Evolutionary conservation across 371 early-diverging fungal species (phyloP).

Genomic region (Encephalitozoon intestinalis): DNA sequence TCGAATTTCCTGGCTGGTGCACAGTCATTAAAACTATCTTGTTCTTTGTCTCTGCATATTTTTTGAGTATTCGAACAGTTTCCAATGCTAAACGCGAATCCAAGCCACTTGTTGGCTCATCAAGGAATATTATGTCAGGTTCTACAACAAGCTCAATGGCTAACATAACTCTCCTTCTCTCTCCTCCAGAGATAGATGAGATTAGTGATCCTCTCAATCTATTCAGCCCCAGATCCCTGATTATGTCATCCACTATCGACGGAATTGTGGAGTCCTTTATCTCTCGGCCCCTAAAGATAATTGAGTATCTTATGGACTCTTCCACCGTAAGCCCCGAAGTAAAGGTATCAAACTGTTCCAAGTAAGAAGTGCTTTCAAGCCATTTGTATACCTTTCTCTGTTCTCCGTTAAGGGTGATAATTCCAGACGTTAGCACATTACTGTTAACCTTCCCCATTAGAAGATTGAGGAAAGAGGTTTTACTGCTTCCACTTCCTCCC

Average conservation of each 20-base stretch:
- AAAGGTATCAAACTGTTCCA: conserved; percentile 12
- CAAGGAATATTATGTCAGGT: conserved; percentile 37
- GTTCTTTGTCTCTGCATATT: conserved; percentile 3
- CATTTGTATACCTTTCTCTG: conserved; percentile 1
- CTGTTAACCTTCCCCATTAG: conserved; percentile 63
- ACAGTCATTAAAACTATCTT: conserved; percentile 28
- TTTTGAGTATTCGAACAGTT: conserved; percentile 18
- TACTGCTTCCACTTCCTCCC: conserved; percentile 67
- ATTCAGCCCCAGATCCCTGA: conserved; percentile 5
- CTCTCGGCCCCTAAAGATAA: background rate
- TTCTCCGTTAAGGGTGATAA: conserved; percentile 54
- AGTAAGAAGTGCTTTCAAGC: conserved; percentile 2
- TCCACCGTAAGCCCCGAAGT: background rate
- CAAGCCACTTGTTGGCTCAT: conserved; percentile 49
- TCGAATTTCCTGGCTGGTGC: conserved; percentile 54
- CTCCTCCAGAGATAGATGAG: conserved; percentile 31
- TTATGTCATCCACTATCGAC: conserved; percentile 6
- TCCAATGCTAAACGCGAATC: conserved; percentile 35
- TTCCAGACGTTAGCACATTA: conserved; percentile 64
- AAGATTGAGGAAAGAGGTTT: conserved; percentile 58
- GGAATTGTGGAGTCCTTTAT: conserved; percentile 18
- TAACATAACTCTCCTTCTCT: conserved; percentile 39
- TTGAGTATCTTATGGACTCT: conserved; percentile 4
- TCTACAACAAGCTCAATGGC: conserved; percentile 25
- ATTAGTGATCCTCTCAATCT: conserved; percentile 5